A percentile compares a stretch with the other conserved stretches of the same genome.
These are phyloP conservation scores for Aspergillus kassunensis DNA, from an alignment of 495 filamentous ascomycete species.

Conservation along the genomic window DNA sequence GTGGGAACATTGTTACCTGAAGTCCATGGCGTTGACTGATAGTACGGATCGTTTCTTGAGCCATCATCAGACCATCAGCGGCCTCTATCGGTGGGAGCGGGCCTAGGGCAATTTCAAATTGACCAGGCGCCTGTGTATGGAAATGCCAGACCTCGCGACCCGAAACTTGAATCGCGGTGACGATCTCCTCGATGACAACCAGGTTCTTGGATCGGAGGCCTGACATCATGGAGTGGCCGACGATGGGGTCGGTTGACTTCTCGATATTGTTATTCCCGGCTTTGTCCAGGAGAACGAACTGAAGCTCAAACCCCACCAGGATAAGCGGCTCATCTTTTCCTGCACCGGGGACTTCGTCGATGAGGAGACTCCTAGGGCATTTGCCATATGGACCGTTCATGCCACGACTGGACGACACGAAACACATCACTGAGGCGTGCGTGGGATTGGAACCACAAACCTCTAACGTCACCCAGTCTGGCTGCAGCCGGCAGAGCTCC, in stretches of 20 bases:
- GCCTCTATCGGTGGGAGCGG: constrained; percentile 57
- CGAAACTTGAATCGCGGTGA: no score
- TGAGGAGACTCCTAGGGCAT: neutral
- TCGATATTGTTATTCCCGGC: constrained; percentile 30
- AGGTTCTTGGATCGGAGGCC: neutral
- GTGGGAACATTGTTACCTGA: neutral
- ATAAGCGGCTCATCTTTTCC: constrained; percentile 28
- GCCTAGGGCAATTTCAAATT: constrained; percentile 65
- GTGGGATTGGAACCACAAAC: no score
- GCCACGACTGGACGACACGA: no score
- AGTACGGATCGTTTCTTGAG: constrained; percentile 53
- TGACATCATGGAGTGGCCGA: no score
- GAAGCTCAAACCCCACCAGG: constrained; percentile 68
- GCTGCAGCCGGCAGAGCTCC: no score
- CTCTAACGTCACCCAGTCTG: no score
- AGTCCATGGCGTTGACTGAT: neutral
- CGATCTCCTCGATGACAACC: constrained; percentile 43
- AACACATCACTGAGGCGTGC: neutral
- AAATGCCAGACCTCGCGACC: no score
- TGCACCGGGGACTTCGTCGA: neutral
- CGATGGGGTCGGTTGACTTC: no score
- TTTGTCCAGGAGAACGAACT: no score
- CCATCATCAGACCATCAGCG: constrained; percentile 60
- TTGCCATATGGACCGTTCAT: neutral
- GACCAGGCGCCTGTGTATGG: constrained; percentile 55